Base-by-base conservation (phyloP, 768 basidiomycete genomes). In the Boletellus emodensis region DNA sequence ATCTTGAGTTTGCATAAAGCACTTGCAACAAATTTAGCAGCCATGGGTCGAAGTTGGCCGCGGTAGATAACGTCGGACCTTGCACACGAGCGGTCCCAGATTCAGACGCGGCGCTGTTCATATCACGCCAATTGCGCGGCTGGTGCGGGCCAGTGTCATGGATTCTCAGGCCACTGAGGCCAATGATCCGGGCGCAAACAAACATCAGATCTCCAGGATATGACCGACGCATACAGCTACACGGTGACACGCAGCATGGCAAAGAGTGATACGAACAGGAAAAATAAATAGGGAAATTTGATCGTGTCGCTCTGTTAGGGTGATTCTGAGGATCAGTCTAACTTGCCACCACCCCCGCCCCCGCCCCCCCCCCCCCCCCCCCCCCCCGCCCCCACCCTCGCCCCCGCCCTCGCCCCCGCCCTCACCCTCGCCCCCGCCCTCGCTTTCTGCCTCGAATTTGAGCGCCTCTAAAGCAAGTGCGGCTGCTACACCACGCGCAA, bases 401-500 rank as follows among this genome's bases (percentile, higher is more conserved):
- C 24, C 24, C 24, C 40, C 46, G 40, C 51, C 51, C 40, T 57
- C 58, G 40, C 22, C 46, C 40, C 58, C 59, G 18, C 20, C 20
- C 20, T 20, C 24, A 4, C 6, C 24, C 24, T 4, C 24, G 24
- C 24, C 24, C 24, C 40, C 48, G 39, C 51, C 51, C 40, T 57
- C 58, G 40, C 22, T 44, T 40, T 59, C 59, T 20, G 52, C 54
- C 49, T 59, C 62, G 14, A 39, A 28, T 46, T 49, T 69, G 53
- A 82, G 65, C 44, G 55, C 68, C 35, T 60, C 63, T 56, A 79
- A 62, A 46, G 79, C 52, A 9, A 50, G 33, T 9, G 14, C 30
- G 4, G 67, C 68, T 13, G 67, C 79, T 36, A 64, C 64, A 40
- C 76, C 74, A 39, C 79, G 79, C 4, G 82, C 75, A 12, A 74